Base-by-base conservation (phyloP, 78 protist species). In the Dictyostelium firmibasis region DNA sequence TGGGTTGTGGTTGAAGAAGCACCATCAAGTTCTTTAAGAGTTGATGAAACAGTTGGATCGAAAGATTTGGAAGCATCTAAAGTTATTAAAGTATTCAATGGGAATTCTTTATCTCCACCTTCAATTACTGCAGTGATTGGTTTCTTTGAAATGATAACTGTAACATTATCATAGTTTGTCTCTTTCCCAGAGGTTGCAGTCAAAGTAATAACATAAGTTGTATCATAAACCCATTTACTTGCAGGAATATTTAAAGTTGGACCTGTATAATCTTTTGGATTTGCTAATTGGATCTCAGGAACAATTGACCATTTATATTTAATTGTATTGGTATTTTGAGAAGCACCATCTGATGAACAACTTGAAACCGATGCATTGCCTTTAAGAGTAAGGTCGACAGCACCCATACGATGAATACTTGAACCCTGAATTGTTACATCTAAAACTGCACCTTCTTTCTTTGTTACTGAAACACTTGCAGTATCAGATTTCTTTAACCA, bases 91-190 rank as follows among this genome's bases (percentile, higher is more conserved):
- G 53, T 36, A n/a, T 31, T 60, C 9, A 31, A 25, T 7, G 47
- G 16, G 57, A n/a, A 78, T 10, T 67, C 82, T 72, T 81, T 78
- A 60, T 89, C 94, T 33, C 64, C 87, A 27, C 94, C 94, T 6
- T 13, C 20, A 18, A 89, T 89, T 0, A 36, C 9, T 1, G 87
- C 87, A 27, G 27, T 38, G 1, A 81, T 20, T 2, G 86, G 86
- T 67, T 29, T 47, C 16, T 44, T 64, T 4, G 38, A 16, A 27
- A 89, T 27, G 0, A 13, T 23, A 2, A 89, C 82, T 10, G 72
- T 33, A n/a, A 81, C 50, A 18, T 67, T 69, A 23, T 31, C 86
- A 13, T n/a, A 43, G 1, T 43, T 47, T 23, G 62, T n/a, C 3
- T 20, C 29, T 11, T 13, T 23, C 11, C 88, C 94, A 29, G 41